Base-by-base conservation (phyloP, 164 flowering plant genomes). In the Malania oleifera region DNA sequence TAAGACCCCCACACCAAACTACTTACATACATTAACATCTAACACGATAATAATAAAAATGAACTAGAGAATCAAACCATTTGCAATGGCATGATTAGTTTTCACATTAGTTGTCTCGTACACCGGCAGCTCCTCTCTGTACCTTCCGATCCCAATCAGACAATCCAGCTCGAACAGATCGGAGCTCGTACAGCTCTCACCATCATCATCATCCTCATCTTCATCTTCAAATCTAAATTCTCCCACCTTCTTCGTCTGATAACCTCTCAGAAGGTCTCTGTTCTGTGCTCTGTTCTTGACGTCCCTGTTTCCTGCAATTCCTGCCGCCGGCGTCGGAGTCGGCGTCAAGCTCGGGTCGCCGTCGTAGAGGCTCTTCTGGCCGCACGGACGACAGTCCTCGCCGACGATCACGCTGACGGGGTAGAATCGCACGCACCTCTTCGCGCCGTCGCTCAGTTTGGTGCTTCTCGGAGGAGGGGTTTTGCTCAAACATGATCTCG, bases 111-210 rank as follows among this genome's bases (percentile, higher is more conserved):
- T 43, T 17, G 46, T 43, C 18, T 43, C 46, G 12, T 43, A 43
- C 46, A 43, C 46, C 22, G 53, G 53, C 29, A 50, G 53, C 29
- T 50, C 53, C 5, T 50, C 29, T 17, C 53, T 4, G 13, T 50
- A 24, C 53, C 53, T 27, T 17, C 29, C 53, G 8, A 23, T 1
- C 12, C 53, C 53, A 23, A 24, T 15, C 53, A 50, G 7, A 25
- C 8, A 7, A 11, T 50, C 53, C 28, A 50, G 34, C 53, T 50
- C 53, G 13, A 50, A 50, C 29, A 50, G 34, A 50, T 50, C 53
- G 8, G 53, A 50, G 18, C 53, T 50, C 3, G 29, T 11, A 3
- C 28, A 50, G 53, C 53, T 50, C 15, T 23, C 17, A 0, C 18
- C 13, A 50, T 50, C 53, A 5, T 50, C 29, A n/a, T n/a, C n/a